Base-by-base conservation (phyloP, 768 basidiomycete genomes). In the Panaeolus cyanescens region DNA sequence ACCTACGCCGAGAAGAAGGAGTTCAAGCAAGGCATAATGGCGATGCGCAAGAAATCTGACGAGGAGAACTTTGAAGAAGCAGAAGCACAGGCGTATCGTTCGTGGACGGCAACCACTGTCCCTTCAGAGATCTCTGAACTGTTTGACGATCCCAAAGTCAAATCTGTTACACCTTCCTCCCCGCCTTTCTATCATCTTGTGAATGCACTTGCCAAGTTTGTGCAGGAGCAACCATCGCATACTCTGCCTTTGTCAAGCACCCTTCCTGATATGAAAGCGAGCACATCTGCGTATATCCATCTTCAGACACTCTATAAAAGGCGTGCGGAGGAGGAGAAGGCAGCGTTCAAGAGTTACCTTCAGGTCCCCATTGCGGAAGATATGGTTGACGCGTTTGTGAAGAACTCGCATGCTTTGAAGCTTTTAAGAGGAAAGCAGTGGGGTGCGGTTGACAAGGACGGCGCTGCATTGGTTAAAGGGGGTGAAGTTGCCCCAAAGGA, bases 21-120 rank as follows among this genome's bases (percentile, higher is more conserved):
- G 30, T 96, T 98, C 81, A 95, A 95, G 70, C 76, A 83, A 32
- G 59, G 58, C 2, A 76, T 99, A 42, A 74, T 79, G n/a, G 76
- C 77, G 1, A 84, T 89, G 80, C 87, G 88, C 67, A 70, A 83
- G 60, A 94, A 93, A 68, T 66, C 75, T 0, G 97, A 99, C 70
- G 95, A 99, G 70, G 97, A 99, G 79, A 99, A 99, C 75, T 95
- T 95, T 70, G 96, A 97, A 62, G 96, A 99, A 74, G 96, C 96
- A 2, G 85, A 91, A 68, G 82, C 90, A 6, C 92, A 97, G 71
- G 93, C 91, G 0, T 96, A 92, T 72, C 87, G 92, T 28, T 85
- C 85, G 58, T 95, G 88, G 88, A 85, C 85, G 8, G 67, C 74
- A 9, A 80, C 82, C 3, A 72, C 70, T 37, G 81, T 96, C 3